phyloP scores from a whole-genome alignment of 2,329 filamentous ascomycete genomes.

The Colletotrichum paranaense region DNA sequence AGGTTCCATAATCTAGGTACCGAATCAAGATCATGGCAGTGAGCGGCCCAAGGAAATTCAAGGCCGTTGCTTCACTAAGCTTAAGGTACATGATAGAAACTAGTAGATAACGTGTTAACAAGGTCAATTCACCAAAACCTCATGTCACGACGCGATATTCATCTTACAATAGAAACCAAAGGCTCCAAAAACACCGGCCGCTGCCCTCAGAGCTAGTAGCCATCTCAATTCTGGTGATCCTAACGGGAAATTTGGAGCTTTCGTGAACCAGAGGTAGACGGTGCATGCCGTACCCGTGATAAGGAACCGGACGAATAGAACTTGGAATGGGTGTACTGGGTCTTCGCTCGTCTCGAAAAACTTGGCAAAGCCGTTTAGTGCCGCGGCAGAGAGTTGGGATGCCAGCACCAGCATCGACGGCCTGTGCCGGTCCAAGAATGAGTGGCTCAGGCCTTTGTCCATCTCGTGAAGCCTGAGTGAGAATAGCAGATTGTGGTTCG shows the following conservation, averaged over 20 bases:
- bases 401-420: conserved; percentile 17
- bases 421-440: conserved; percentile 24
- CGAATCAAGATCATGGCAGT: conserved; percentile 24
- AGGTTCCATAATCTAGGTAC: conserved; percentile 19
- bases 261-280: neutral
- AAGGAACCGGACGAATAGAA: conserved; percentile 30
- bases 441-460: conserved; percentile 16
- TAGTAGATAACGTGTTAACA: neutral
- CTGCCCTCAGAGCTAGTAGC: conserved; percentile 15
- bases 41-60: conserved; percentile 27
- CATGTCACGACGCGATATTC: neutral
- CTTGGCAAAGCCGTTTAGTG: conserved; percentile 25
- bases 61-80: conserved; percentile 27
- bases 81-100: conserved; percentile 31
- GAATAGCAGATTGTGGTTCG: neutral
- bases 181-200: conserved; percentile 14
- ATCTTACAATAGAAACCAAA: conserved; percentile 28
- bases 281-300: conserved; percentile 13
- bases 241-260: neutral
- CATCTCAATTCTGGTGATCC: conserved; percentile 9
- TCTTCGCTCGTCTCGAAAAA: conserved; percentile 18
- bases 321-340: conserved; percentile 25
- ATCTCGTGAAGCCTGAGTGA: neutral
- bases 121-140: rapidly evolving
- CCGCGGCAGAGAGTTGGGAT: conserved; percentile 24